Percentiles rank a stretch among this genome's conserved stretches.
phyloP scores from a whole-genome alignment of 2,329 filamentous ascomycete genomes.

The Colletotrichum australisinense region DNA sequence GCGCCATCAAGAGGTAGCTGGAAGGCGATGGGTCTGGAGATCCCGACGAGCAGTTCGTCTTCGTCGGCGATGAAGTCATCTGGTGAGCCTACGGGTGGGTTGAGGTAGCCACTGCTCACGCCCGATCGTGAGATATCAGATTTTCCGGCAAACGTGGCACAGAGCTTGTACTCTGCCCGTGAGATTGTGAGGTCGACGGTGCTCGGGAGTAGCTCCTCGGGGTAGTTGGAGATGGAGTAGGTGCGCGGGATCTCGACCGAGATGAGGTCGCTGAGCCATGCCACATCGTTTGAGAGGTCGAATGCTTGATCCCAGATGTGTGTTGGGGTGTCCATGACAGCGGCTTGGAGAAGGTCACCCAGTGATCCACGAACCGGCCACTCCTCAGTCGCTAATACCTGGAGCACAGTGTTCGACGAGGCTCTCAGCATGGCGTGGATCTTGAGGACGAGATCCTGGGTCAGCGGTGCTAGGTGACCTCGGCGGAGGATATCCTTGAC shows the following conservation, averaged over 20 bases:
- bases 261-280: constrained; percentile 60
- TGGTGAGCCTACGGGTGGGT: constrained; percentile 53
- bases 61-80: constrained; percentile 53
- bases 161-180: constrained; percentile 61
- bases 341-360: constrained; percentile 61
- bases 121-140: constrained; percentile 51
- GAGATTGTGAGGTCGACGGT: constrained; percentile 64
- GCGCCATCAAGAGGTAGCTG: constrained; percentile 62
- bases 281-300: constrained; percentile 51
- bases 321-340: constrained; percentile 58
- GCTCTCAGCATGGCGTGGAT: constrained; percentile 60
- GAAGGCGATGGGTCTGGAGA: constrained; percentile 63
- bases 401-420: constrained; percentile 60
- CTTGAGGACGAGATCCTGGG: constrained; percentile 61
- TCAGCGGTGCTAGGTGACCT: constrained; percentile 63
- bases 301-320: constrained; percentile 64
- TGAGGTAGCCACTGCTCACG: constrained; percentile 66
- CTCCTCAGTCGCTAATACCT: constrained; percentile 60
- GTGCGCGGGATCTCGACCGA: constrained; percentile 62
- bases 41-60: constrained; percentile 62
- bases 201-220: constrained; percentile 61
- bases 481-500: constrained; percentile 62
- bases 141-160: constrained; percentile 51
- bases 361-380: constrained; percentile 64
- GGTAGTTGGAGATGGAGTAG: constrained; percentile 63